phyloP scores from a whole-genome alignment of 257 asterid species.

The Solanum chiquidenum region DNA sequence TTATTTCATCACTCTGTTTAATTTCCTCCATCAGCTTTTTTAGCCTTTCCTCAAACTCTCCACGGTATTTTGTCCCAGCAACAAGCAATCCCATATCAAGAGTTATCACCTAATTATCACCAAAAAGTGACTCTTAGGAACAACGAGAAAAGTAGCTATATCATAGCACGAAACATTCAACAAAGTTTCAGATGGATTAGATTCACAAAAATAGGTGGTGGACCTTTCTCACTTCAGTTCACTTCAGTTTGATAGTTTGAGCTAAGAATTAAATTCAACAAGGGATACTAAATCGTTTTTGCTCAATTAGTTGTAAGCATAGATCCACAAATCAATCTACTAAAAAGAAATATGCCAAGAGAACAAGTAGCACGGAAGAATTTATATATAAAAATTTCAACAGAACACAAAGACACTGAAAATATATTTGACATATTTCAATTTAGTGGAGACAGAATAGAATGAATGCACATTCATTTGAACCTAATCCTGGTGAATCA shows the following conservation, averaged over 20 bases:
- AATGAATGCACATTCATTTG: not conserved
- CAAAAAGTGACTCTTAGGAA: not conserved
- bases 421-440: not conserved
- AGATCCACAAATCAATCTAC: not conserved
- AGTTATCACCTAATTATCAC: slow-evolving; percentile 62
- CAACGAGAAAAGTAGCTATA: not conserved
- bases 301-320: not conserved
- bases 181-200: not conserved
- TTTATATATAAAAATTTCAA: not conserved
- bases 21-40: slow-evolving; percentile 95
- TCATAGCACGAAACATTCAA: not conserved
- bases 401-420: not conserved
- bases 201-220: not conserved
- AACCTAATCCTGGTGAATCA: not conserved
- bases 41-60: slow-evolving; percentile 96
- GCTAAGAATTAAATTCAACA: not conserved
- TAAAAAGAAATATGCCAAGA: not conserved
- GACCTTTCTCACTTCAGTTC: not conserved
- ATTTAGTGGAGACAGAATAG: not conserved
- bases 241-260: not conserved
- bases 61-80: slow-evolving; percentile 97
- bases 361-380: not conserved
- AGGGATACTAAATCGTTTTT: not conserved
- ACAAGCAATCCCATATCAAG: slow-evolving; percentile 94
- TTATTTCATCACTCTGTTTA: slow-evolving; percentile 81